phyloP scores from a whole-genome alignment of 768 basidiomycete genomes.

The Podaxis sp. region DNA sequence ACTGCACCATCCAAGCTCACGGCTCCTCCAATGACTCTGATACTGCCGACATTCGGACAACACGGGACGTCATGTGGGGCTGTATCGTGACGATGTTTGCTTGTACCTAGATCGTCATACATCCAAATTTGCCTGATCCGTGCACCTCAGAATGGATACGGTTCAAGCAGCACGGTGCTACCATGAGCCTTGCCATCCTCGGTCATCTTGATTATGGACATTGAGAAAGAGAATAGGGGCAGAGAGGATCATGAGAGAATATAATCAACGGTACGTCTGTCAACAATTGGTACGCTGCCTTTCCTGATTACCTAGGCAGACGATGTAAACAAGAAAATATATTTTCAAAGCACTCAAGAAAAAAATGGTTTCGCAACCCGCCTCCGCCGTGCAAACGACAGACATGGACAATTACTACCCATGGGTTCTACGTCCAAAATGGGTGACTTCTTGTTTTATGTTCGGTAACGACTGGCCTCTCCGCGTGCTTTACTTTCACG shows the following conservation, averaged over 20 bases:
- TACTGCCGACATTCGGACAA: background rate
- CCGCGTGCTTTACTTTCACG: background rate
- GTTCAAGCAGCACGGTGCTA: background rate
- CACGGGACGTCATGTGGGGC: constrained; percentile 14
- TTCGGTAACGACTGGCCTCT: background rate
- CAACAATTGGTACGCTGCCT: background rate
- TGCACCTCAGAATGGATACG: background rate
- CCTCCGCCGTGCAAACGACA: background rate
- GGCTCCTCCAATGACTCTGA: background rate
- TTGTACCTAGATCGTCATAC: constrained; percentile 19
- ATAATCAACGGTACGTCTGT: background rate
- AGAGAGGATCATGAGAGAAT: background rate
- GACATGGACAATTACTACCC: background rate
- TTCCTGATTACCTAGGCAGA: too few relatives aligned
- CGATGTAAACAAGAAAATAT: too few relatives aligned
- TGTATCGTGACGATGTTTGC: constrained; percentile 17
- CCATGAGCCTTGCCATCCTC: background rate
- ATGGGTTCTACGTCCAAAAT: background rate
- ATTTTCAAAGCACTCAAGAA: background rate
- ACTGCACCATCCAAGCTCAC: background rate
- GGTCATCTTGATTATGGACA: constrained; percentile 8
- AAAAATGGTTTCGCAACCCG: background rate
- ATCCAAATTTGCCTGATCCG: constrained; percentile 15
- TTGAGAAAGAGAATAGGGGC: background rate
- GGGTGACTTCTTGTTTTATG: constrained; percentile 1